These are phyloP conservation scores for Coemansia sp. DNA, from an alignment of 192 early-diverging fungal species.

Conservation along the genomic window DNA sequence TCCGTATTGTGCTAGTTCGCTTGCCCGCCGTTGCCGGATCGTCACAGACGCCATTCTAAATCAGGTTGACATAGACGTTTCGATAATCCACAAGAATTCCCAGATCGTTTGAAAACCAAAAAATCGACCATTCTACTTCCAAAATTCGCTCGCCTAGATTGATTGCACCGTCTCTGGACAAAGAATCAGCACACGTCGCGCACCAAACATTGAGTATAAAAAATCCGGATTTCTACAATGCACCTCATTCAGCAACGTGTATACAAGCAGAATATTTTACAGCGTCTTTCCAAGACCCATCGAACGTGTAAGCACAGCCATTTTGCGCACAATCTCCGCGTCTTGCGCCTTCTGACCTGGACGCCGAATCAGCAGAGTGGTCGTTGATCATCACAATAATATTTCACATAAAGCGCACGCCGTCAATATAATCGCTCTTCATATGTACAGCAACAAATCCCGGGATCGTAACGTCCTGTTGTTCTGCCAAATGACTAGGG, in stretches of 20 bases:
- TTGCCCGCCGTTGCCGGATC: conserved; percentile 45
- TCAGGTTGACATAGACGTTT: conserved; percentile 60
- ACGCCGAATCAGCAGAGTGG: not conserved
- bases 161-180: conserved; percentile 66
- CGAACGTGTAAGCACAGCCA: conserved; percentile 81
- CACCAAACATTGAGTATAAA: conserved; percentile 57
- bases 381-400: conserved; percentile 68
- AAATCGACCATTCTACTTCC: conserved; percentile 81
- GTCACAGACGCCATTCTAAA: conserved; percentile 59
- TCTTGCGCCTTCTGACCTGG: not conserved
- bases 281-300: conserved; percentile 90
- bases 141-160: conserved; percentile 77
- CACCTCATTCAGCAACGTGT: conserved; percentile 67
- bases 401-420: conserved; percentile 77
- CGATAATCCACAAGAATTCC: conserved; percentile 60
- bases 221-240: conserved; percentile 46
- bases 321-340: conserved; percentile 14
- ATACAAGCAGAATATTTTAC: conserved; percentile 71
- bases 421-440: conserved; percentile 74
- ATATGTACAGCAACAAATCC: conserved; percentile 57
- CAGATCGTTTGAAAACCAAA: conserved; percentile 64
- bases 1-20: conserved; percentile 16
- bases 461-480: conserved; percentile 46
- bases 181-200: conserved; percentile 66
- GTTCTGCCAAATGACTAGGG: conserved; percentile 38